These are phyloP conservation scores for Fusarium sp. DNA, from an alignment of 2,329 filamentous ascomycete genomes.

Conservation along the genomic window DNA sequence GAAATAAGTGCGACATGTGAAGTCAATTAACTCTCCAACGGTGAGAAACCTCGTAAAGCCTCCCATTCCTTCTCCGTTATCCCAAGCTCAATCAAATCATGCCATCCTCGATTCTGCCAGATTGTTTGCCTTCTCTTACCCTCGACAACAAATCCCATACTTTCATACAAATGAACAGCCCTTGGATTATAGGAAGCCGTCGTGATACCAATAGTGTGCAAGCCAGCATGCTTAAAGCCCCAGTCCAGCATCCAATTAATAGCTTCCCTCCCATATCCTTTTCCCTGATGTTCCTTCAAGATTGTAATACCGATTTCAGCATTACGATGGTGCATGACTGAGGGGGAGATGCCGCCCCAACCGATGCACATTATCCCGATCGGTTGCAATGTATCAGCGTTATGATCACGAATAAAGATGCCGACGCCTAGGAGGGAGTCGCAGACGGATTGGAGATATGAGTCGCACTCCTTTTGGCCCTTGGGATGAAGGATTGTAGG, in stretches of 20 bases:
- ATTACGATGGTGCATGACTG: constrained; percentile 1
- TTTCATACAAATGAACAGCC: constrained; percentile 5
- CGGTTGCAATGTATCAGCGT: background rate
- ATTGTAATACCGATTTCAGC: constrained; percentile 14
- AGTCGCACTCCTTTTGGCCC: background rate
- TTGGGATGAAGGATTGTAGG: constrained; percentile 6
- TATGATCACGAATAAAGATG: background rate
- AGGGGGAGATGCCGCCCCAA: constrained; percentile 12
- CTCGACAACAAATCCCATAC: constrained; percentile 6
- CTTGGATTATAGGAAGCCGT: constrained; percentile 3
- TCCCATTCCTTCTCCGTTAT: constrained; percentile 57
- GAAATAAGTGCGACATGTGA: background rate
- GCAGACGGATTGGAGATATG: constrained; percentile 8
- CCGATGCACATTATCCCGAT: constrained; percentile 26
- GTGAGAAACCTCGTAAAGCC: constrained; percentile 3
- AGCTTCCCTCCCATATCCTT: constrained; percentile 14
- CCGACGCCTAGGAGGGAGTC: constrained; percentile 10
- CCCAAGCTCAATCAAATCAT: constrained; percentile 50
- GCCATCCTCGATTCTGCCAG: constrained; percentile 58
- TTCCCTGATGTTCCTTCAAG: background rate
- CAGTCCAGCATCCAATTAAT: constrained; percentile 26
- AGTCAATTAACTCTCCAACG: background rate
- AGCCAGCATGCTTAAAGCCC: constrained; percentile 13
- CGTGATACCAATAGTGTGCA: constrained; percentile 8
- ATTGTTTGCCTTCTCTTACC: constrained; percentile 47